Conservation (phyloP, 139 green algal genomes). For the Tetratostichococcus sp. region DNA sequence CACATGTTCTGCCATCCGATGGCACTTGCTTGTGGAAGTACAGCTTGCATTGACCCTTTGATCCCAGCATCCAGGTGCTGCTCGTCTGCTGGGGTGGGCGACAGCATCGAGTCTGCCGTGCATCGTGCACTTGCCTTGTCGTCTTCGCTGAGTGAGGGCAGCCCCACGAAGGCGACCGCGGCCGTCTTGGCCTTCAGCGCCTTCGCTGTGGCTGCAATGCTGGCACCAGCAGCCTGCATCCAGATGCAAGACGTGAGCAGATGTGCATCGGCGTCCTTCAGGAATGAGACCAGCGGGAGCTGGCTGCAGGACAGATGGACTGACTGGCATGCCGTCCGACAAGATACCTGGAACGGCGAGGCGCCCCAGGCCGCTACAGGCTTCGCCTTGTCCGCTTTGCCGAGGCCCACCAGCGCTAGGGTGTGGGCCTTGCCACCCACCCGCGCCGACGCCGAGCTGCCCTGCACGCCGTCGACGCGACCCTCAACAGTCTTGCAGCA, state of each 20-base stretch:
- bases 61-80: too few species aligned
- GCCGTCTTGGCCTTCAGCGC: slow-evolving; percentile 40
- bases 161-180: slow-evolving; percentile 35
- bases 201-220: slow-evolving; percentile 52
- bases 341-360: slow-evolving; percentile 49
- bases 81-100: background rate
- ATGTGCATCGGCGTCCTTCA: too few species aligned
- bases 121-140: slow-evolving; percentile 12
- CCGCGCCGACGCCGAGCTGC: slow-evolving; percentile 20
- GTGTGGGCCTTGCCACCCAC: slow-evolving; percentile 18
- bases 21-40: too few species aligned
- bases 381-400: slow-evolving; percentile 40
- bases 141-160: slow-evolving; percentile 2
- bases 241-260: too few species aligned
- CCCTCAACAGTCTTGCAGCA: too few species aligned
- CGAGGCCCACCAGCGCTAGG: slow-evolving; percentile 70
- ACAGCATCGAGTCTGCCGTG: too few species aligned
- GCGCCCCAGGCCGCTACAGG: slow-evolving; percentile 45
- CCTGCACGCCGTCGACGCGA: slow-evolving; percentile 22
- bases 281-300: too few species aligned
- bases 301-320: too few species aligned
- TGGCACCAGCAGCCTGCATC: slow-evolving; percentile 37
- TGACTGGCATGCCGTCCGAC: too few species aligned
- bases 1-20: too few species aligned
- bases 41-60: too few species aligned